These are phyloP conservation scores for Macrophomina tecta DNA, from an alignment of 2,329 filamentous ascomycete species.

Conservation along the genomic window DNA sequence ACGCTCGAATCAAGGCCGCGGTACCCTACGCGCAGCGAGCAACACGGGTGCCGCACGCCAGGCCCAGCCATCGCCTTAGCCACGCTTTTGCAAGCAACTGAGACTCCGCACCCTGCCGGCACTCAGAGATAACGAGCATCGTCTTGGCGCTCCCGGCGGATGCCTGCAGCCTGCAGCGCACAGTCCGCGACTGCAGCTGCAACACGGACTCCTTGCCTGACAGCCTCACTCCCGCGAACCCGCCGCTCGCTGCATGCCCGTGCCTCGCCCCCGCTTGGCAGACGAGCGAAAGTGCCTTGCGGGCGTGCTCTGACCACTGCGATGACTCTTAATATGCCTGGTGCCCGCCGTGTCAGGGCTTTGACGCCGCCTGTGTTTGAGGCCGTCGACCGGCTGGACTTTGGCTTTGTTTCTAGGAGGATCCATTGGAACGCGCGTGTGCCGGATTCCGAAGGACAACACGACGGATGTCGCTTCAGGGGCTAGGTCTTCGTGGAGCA, in stretches of 20 bases:
- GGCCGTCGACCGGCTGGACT: not conserved
- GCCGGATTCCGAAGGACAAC: constrained; percentile 11
- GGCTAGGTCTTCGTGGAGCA: constrained; percentile 8
- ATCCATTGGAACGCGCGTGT: not conserved
- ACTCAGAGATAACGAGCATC: not conserved
- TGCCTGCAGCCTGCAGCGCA: not conserved
- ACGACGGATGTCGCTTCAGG: not conserved
- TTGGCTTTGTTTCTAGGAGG: not conserved
- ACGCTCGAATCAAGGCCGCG: not conserved
- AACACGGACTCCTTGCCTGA: not conserved
- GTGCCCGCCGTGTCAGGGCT: not conserved
- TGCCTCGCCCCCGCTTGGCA: not conserved
- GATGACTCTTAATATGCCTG: constrained; percentile 3
- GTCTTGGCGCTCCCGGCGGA: not conserved
- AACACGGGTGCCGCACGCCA: not conserved
- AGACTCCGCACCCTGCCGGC: not conserved
- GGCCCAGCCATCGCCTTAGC: not conserved
- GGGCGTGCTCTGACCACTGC: constrained; percentile 5
- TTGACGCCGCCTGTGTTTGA: not conserved
- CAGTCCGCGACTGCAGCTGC: not conserved
- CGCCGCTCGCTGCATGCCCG: not conserved
- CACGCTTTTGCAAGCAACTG: not conserved
- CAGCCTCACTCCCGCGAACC: constrained; percentile 6
- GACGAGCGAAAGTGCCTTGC: not conserved
- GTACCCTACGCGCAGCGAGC: not conserved